Evolutionary conservation across 1,284 basidiomycete genomes (phyloP).

Genomic region (Leccinum ponderosum): DNA sequence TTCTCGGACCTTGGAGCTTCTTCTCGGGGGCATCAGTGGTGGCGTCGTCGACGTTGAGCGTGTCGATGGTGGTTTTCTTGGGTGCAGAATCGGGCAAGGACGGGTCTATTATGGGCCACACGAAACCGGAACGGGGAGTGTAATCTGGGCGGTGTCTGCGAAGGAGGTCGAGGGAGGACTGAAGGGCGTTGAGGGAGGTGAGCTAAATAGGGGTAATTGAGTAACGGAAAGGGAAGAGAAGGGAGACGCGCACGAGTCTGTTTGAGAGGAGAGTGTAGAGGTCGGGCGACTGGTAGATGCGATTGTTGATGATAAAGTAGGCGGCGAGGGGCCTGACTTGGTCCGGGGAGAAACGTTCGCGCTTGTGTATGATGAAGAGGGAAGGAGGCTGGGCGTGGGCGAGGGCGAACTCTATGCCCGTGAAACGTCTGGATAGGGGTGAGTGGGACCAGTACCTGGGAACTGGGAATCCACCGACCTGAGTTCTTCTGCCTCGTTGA

Average conservation of each 20-base stretch:
- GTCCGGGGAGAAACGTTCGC: conserved; percentile 75
- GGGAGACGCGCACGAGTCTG: conserved; percentile 54
- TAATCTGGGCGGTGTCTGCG: conserved; percentile 73
- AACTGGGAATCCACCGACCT: conserved; percentile 47
- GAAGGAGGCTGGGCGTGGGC: conserved; percentile 76
- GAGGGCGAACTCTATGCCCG: conserved; percentile 80
- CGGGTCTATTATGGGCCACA: conserved; percentile 73
- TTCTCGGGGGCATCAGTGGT: conserved; percentile 25
- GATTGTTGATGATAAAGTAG: conserved; percentile 84
- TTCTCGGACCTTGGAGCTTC: conserved; percentile 42
- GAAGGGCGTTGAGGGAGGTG: conserved; percentile 69
- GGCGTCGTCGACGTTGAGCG: conserved; percentile 25
- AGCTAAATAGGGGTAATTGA: conserved; percentile 44
- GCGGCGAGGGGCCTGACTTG: conserved; percentile 76
- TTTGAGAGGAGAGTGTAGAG: conserved; percentile 81
- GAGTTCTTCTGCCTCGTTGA: conserved; percentile 79
- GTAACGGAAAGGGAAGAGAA: neutral
- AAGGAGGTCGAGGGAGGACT: conserved; percentile 70
- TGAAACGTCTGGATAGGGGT: conserved; percentile 61
- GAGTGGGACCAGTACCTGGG: neutral
- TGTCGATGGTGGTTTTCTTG: conserved; percentile 44
- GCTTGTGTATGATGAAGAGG: conserved; percentile 85
- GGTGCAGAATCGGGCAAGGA: conserved; percentile 42
- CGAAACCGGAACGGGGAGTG: conserved; percentile 76
- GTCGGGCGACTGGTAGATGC: conserved; percentile 85